Percentiles rank a stretch among this genome's conserved stretches.
phyloP scores from a whole-genome alignment of 2,329 filamentous ascomycete species.

The Dryadomyces quercivorus region DNA sequence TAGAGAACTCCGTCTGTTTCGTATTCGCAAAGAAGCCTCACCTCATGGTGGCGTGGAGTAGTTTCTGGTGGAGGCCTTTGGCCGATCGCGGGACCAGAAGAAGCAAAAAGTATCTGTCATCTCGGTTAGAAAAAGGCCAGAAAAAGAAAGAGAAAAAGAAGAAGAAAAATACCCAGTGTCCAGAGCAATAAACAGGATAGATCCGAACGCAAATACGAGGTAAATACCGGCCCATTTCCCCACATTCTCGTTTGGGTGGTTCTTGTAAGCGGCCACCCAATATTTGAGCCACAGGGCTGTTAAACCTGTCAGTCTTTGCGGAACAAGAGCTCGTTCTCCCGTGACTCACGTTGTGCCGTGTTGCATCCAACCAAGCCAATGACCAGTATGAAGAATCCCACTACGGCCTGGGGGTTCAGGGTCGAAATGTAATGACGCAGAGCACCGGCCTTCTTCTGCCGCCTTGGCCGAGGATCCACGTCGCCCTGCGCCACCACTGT shows the following conservation, averaged over 20 bases:
- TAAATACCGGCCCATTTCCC: conserved; percentile 26
- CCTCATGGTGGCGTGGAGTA: conserved; percentile 9
- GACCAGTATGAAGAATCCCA: conserved; percentile 2
- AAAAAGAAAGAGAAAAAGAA: background rate
- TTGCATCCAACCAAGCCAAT: conserved; percentile 5
- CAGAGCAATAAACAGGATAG: conserved; percentile 8
- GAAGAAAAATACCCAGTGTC: conserved; percentile 5
- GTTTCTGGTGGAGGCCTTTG: conserved; percentile 16
- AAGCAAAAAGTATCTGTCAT: conserved; percentile 18
- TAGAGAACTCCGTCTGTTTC: no score
- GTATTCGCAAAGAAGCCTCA: background rate
- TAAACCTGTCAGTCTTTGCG: background rate
- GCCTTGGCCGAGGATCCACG: background rate
- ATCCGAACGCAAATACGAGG: conserved; percentile 13
- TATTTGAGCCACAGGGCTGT: conserved; percentile 33
- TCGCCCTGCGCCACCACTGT: background rate
- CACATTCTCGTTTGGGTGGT: conserved; percentile 23
- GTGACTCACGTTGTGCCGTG: conserved; percentile 11
- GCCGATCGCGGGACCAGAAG: conserved; percentile 18
- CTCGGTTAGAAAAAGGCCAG: background rate
- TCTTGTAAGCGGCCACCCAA: conserved; percentile 28
- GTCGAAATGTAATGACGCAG: conserved; percentile 3
- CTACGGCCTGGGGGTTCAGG: conserved; percentile 5
- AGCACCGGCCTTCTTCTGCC: background rate
- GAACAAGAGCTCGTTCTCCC: no score